Base-by-base conservation (phyloP, 2,329 filamentous ascomycete genomes). In the Pseudogymnoascus verrucosus region DNA sequence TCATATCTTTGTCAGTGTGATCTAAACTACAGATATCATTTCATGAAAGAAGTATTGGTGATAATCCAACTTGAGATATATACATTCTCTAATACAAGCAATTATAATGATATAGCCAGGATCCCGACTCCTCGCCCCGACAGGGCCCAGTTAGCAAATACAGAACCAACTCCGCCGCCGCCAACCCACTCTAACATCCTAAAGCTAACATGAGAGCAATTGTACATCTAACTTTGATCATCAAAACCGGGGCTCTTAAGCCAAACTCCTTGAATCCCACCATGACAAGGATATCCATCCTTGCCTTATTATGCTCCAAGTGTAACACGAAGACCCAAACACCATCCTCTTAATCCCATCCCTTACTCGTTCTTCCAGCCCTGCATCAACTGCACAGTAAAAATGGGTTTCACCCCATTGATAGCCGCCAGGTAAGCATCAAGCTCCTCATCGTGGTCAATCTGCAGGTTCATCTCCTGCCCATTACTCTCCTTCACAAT, bases 391-490 rank as follows among this genome's bases (percentile, higher is more conserved):
- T 73, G 70, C 19, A 74, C 71, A 21, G 67, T 64, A 59, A 74
- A 74, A 4, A 69, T 69, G 7, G 72, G 71, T 66, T 74, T 74
- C 1, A 73, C 68, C 5, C 70, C 70, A 31, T 65, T 64, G 23
- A 73, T 71, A 26, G 90, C 87, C 57, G 82, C 79, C 68, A 95
- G 74, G 74, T 93, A 93, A 0, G 87, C 87, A 65, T 82, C 82
- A 66, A 95, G 73, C 75, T 93, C 89, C 66, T 85, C 83, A 69
- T 93, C 88, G 42, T 86, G 81, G 63, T 87, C 86, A 68, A 93
- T 87, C 63, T 80, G 76, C 69, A 90, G 82, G 14, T 78, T 78
- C 51, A 89, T 78, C 70, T 90, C 88, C 60, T 80, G 80, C 7
- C 71, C 72, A 47, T 66, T 80, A 12, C 76, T 79, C 69, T 84